Evolutionary conservation across 257 asterid species (phyloP).

Genomic region (Nicotiana noctiflora): DNA sequence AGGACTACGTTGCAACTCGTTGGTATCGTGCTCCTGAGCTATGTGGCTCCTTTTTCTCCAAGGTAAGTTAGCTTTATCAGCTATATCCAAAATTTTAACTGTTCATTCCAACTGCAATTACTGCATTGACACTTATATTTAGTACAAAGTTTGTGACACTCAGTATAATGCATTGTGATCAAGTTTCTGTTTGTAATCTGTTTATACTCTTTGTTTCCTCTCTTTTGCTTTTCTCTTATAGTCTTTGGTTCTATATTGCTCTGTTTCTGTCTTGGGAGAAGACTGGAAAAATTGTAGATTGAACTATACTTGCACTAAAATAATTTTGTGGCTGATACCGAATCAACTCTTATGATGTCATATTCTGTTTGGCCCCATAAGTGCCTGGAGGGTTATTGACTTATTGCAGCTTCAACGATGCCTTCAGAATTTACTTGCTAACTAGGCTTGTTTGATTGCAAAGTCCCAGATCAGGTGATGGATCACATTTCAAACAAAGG

Average conservation of each 20-base stretch:
- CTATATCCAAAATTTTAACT: not conserved
- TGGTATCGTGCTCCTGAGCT: constrained; percentile 99
- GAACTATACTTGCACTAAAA: not conserved
- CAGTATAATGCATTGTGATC: not conserved
- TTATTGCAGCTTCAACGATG: not conserved
- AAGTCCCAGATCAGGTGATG: not conserved
- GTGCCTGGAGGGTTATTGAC: not conserved
- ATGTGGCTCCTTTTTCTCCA: constrained; percentile 95
- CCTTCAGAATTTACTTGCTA: not conserved
- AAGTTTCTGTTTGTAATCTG: not conserved
- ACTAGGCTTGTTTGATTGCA: not conserved
- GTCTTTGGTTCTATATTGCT: not conserved
- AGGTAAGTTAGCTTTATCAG: constrained; percentile 44
- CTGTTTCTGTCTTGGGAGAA: not conserved
- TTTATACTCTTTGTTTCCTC: not conserved
- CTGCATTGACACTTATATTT: not conserved
- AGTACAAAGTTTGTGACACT: not conserved
- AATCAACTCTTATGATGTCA: not conserved
- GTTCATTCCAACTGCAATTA: not conserved
- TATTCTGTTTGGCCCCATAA: not conserved
- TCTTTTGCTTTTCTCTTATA: not conserved
- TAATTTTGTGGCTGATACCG: not conserved
- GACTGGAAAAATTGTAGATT: not conserved
- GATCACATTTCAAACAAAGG: not conserved
- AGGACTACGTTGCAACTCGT: constrained; percentile 98